Conservation (phyloP, 2,329 filamentous ascomycete species). For the Didymella keratinophila region DNA sequence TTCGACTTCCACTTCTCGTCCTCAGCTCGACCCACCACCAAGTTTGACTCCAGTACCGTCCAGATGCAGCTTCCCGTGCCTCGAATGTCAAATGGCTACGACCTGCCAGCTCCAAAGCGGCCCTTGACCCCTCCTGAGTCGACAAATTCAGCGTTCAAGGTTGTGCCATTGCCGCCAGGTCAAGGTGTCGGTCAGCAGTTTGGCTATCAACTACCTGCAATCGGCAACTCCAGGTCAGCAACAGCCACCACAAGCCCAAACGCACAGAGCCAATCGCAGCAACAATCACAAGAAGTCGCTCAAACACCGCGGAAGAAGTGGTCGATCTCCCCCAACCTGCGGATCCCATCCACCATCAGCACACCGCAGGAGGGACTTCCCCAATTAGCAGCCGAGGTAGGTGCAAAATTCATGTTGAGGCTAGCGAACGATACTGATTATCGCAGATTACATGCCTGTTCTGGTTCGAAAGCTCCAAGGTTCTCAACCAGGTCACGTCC, state of each 20-base stretch:
- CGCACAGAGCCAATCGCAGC: conserved; percentile 23
- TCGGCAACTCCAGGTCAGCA: conserved; percentile 45
- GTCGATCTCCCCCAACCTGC: conserved; percentile 47
- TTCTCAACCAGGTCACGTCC: conserved; percentile 76
- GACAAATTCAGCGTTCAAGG: conserved; percentile 42
- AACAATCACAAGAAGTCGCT: conserved; percentile 31
- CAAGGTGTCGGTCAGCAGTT: conserved; percentile 42
- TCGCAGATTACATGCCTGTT: conserved; percentile 89
- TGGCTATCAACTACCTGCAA: conserved; percentile 47
- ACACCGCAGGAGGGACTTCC: conserved; percentile 52
- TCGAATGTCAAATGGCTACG: conserved; percentile 34
- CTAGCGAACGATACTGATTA: conserved; percentile 23
- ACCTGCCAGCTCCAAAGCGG: conserved; percentile 31
- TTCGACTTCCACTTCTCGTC: conserved; percentile 44
- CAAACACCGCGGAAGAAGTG: conserved; percentile 43
- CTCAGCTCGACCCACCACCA: conserved; percentile 31
- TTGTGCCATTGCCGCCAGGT: conserved; percentile 40
- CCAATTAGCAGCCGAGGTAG: conserved; percentile 53
- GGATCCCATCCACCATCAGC: conserved; percentile 47
- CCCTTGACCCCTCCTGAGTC: conserved; percentile 48
- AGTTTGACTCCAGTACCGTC: conserved; percentile 37
- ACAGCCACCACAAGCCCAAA: conserved; percentile 23
- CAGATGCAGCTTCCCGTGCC: conserved; percentile 48
- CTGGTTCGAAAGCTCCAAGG: conserved; percentile 93
- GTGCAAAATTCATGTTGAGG: conserved; percentile 1